A percentile compares a stretch with the other conserved stretches of the same genome.
Evolutionary conservation across 1,284 basidiomycete species (phyloP).

Genomic region (Ustilago cynodontis): DNA sequence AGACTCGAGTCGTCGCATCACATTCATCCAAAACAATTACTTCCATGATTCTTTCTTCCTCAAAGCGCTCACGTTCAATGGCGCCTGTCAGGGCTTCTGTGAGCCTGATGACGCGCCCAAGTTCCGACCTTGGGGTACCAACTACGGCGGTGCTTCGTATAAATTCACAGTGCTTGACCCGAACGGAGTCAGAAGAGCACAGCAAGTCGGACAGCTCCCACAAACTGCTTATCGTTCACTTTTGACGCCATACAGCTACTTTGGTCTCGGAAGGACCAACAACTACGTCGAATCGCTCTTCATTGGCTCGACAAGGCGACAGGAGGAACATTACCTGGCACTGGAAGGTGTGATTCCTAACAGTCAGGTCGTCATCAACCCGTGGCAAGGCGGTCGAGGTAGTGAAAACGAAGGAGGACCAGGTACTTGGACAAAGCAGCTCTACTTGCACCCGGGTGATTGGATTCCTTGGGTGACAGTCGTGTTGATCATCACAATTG

Average conservation of each 20-base stretch:
- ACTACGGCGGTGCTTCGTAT: conserved; percentile 92
- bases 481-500: conserved; percentile 81
- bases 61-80: conserved; percentile 91
- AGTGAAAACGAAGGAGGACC: conserved; percentile 37
- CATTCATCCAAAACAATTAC: conserved; percentile 96
- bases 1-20: conserved; percentile 70
- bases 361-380: conserved; percentile 94
- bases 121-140: conserved; percentile 84
- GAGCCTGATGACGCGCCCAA: conserved; percentile 69
- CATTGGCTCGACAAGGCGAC: conserved; percentile 69
- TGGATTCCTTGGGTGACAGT: conserved; percentile 98
- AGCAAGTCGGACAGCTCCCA: conserved; percentile 91
- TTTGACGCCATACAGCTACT: conserved; percentile 91
- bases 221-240: conserved; percentile 91
- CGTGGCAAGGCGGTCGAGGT: conserved; percentile 73
- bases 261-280: conserved; percentile 98
- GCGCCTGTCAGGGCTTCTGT: conserved; percentile 85
- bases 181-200: conserved; percentile 86
- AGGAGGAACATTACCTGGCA: conserved; percentile 82
- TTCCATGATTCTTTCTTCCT: conserved; percentile 99
- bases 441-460: conserved; percentile 92
- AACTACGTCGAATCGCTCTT: conserved; percentile 88
- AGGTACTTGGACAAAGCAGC: conserved; percentile 82
- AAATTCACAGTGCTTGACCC: conserved; percentile 98
- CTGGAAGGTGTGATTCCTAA: conserved; percentile 98